Conservation (phyloP, 75 land plant species). For the Adiantum capillusveneris region DNA sequence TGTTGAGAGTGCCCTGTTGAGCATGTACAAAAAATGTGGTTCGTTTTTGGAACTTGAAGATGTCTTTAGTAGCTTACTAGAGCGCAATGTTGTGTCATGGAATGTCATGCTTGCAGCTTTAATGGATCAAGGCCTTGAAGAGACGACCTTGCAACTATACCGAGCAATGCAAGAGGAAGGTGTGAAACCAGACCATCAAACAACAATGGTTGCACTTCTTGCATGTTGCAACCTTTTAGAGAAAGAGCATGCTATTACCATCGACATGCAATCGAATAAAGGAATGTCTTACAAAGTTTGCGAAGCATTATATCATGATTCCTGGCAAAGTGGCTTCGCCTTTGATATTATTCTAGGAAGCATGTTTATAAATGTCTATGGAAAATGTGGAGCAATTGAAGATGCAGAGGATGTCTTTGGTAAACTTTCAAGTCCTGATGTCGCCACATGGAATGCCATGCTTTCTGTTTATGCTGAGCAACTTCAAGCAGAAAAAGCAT, state of each 20-base stretch:
- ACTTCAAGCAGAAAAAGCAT: not conserved
- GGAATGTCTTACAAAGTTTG: not conserved
- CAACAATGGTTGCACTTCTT: slow-evolving; percentile 46
- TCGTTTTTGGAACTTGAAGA: not conserved
- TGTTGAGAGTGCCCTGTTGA: not conserved
- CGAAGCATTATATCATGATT: not conserved
- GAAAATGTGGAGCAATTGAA: not conserved
- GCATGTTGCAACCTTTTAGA: slow-evolving; percentile 33
- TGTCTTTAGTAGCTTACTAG: not conserved
- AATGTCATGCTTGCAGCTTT: slow-evolving; percentile 50
- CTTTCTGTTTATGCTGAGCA: not conserved
- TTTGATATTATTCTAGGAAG: slow-evolving; percentile 4
- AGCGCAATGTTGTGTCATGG: slow-evolving; percentile 31
- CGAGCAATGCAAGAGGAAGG: slow-evolving; percentile 42
- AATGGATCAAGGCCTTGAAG: slow-evolving; percentile 34
- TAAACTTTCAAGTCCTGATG: not conserved
- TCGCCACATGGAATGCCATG: slow-evolving; percentile 1
- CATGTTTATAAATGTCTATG: slow-evolving; percentile 6
- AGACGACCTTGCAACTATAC: slow-evolving; percentile 34
- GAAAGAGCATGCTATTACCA: not conserved
- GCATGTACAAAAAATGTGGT: not conserved
- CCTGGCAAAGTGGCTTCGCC: not conserved
- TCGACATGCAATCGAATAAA: not conserved
- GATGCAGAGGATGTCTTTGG: slow-evolving; percentile 1
- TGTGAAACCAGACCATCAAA: slow-evolving; percentile 37